phyloP scores from a whole-genome alignment of 225 moss, liverwort and hornwort genomes.

The Marchantia paleacea region DNA sequence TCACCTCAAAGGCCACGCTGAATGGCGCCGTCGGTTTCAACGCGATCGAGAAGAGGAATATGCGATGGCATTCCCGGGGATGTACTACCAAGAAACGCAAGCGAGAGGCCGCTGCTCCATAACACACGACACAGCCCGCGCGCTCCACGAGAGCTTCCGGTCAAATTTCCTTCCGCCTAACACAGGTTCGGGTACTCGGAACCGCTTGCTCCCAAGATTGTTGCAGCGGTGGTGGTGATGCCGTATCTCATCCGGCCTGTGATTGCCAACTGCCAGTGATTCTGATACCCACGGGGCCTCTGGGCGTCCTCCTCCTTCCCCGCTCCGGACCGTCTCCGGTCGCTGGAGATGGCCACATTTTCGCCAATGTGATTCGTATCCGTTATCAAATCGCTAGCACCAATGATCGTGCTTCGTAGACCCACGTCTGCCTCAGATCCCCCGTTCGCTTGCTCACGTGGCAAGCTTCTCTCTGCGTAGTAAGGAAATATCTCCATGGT shows the following conservation, averaged over 20 bases:
- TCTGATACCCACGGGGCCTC: not conserved
- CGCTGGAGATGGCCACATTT: not conserved
- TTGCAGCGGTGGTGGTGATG: not conserved
- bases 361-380: not conserved
- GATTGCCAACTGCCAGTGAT: not conserved
- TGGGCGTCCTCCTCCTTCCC: no score
- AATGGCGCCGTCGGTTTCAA: not conserved
- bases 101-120: not conserved
- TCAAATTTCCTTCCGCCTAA: no score
- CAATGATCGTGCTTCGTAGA: conserved; percentile 5
- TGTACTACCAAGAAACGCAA: not conserved
- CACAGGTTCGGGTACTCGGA: no score
- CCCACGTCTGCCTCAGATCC: conserved; percentile 4
- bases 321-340: no score
- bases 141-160: no score
- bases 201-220: no score
- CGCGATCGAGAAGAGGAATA: not conserved
- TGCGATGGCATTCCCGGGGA: conserved; percentile 1
- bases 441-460: not conserved
- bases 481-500: no score
- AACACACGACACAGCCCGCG: not conserved
- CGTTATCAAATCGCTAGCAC: conserved; percentile 1
- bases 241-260: not conserved
- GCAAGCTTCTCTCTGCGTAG: not conserved
- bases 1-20: conserved; percentile 7